Base-by-base conservation (phyloP, 257 asterid genomes). In the Scutellaria barbata region DNA sequence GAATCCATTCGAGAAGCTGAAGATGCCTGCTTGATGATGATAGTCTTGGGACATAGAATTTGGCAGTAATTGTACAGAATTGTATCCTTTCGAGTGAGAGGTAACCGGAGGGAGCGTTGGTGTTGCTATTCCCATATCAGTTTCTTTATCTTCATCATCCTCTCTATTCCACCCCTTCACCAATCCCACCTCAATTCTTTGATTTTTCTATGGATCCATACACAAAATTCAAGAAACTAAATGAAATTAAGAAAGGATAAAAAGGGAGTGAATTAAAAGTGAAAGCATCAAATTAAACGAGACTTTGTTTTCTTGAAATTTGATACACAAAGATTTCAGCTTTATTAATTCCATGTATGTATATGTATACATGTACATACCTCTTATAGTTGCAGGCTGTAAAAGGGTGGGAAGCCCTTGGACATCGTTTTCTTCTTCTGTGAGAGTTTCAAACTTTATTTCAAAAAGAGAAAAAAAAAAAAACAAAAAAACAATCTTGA, bases 21-120 rank as follows among this genome's bases (percentile, higher is more conserved):
- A 88, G 74, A 87, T 73, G 10, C 90, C 88, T 10, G 52, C 52
- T 71, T 86, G 96, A 16, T 92, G 96, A n/a, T 92, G 96, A 76
- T 89, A 89, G 66, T 92, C 96, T 77, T 90, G 90, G 85, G 99
- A 95, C 99, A 92, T 92, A 84, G 90, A 81, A 72, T 58, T 74
- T 5, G 65, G 40, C 50, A 40, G 57, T 45, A 73, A 74, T 74
- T 75, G 63, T 16, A 63, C 65, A 72, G 70, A 75, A 63, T 62
- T 75, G 68, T 77, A 58, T 40, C 40, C 74, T 76, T 79, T 83
- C n/a, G 81, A 75, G 76, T 76, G 81, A 59, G 81, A 77, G 69
- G 86, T 66, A 68, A 74, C 75, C 33, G 80, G 52, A 66, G 82
- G 76, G 14, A 63, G 56, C 13, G 80, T 45, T 47, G 83, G 71